Evolutionary conservation across 2,329 filamentous ascomycete species (phyloP).

Genomic region (Phoma sp.): DNA sequence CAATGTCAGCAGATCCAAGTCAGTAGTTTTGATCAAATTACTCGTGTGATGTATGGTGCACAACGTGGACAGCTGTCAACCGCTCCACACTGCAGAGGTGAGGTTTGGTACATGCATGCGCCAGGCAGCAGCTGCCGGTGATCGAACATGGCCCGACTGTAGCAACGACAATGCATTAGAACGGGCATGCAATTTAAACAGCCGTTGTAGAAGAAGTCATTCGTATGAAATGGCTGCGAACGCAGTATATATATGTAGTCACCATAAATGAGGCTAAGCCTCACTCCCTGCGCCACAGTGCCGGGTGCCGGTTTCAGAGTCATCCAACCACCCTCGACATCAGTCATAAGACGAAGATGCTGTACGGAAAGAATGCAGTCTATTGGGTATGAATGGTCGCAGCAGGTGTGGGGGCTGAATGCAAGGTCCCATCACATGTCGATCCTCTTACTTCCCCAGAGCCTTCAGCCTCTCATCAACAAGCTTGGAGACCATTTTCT

Average conservation of each 20-base stretch:
- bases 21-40: slow-evolving; percentile 8
- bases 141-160: slow-evolving; percentile 2
- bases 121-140: slow-evolving; percentile 28
- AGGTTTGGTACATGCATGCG: slow-evolving; percentile 27
- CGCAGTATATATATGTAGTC: slow-evolving; percentile 28
- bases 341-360: slow-evolving; percentile 13
- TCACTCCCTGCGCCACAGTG: slow-evolving; percentile 39
- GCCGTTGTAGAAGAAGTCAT: neutral
- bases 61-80: slow-evolving; percentile 19
- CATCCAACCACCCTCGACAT: slow-evolving; percentile 31
- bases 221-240: neutral
- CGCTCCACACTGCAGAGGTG: slow-evolving; percentile 19
- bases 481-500: slow-evolving; percentile 66
- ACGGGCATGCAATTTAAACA: neutral
- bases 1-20: slow-evolving; percentile 28
- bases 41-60: slow-evolving; percentile 15
- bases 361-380: neutral
- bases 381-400: slow-evolving; percentile 9
- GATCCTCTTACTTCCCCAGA: slow-evolving; percentile 35
- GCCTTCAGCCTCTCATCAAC: slow-evolving; percentile 71
- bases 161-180: neutral
- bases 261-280: slow-evolving; percentile 37
- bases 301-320: slow-evolving; percentile 18
- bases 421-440: slow-evolving; percentile 1
- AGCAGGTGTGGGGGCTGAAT: neutral